phyloP scores from a whole-genome alignment of 139 green algal species.

The Mesostigma viride region DNA sequence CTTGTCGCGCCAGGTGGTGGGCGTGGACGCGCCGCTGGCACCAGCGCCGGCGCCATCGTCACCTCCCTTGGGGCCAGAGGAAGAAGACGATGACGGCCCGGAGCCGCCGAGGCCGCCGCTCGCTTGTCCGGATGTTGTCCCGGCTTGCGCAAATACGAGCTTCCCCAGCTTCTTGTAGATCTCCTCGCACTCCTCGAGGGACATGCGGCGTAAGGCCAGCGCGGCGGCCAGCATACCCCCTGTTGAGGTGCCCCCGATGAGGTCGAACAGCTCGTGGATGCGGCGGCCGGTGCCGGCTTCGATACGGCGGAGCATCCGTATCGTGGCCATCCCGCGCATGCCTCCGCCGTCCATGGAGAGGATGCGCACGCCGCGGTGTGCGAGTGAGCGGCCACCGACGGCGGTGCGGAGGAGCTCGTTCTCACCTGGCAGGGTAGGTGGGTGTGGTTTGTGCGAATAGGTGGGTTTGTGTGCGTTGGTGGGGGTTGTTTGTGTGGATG shows the following conservation, averaged over 20 bases:
- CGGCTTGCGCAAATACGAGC: slow-evolving; percentile 16
- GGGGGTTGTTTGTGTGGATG: too few species aligned
- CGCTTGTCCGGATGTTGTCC: slow-evolving; percentile 5
- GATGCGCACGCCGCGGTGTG: slow-evolving; percentile 68
- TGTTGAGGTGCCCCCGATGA: slow-evolving; percentile 57
- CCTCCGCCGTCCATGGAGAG: slow-evolving; percentile 88
- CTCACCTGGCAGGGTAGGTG: too few species aligned
- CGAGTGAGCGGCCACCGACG: slow-evolving; percentile 8
- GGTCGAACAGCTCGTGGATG: slow-evolving; percentile 78
- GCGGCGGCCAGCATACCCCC: slow-evolving; percentile 77
- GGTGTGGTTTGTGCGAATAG: too few species aligned
- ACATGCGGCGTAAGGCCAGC: slow-evolving; percentile 53
- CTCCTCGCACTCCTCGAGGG: slow-evolving; percentile 64
- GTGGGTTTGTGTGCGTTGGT: too few species aligned
- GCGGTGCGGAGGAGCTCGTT: slow-evolving; percentile 51
- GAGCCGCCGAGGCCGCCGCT: slow-evolving; percentile 4
- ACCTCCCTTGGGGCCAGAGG: too few species aligned
- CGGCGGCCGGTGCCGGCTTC: slow-evolving; percentile 46
- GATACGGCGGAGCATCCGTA: slow-evolving; percentile 60
- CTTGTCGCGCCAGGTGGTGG: slow-evolving; percentile 34
- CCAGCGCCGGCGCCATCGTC: too few species aligned
- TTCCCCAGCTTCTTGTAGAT: slow-evolving; percentile 67
- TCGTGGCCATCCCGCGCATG: slow-evolving; percentile 70
- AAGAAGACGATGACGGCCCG: too few species aligned
- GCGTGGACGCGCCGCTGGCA: too few species aligned